Conservation (phyloP, 208 protist genomes). For the Eutreptiella sp. region DNA sequence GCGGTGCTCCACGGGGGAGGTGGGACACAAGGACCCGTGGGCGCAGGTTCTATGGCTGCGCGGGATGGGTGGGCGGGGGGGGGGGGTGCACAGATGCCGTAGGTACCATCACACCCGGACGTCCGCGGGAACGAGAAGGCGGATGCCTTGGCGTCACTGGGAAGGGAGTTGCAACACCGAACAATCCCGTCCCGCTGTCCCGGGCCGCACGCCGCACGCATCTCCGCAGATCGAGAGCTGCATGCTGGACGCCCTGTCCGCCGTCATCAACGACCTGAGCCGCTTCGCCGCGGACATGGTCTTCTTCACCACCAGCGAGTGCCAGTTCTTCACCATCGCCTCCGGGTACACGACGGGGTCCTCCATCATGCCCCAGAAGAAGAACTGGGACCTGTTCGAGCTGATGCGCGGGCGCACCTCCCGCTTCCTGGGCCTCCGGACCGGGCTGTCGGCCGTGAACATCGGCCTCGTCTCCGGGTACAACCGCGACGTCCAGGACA, state of each 20-base stretch:
- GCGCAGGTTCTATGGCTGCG: too few species aligned
- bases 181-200: too few species aligned
- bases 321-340: conserved; percentile 47
- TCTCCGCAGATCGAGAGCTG: conserved; percentile 9
- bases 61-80: too few species aligned
- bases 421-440: conserved; percentile 40
- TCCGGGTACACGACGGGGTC: conserved; percentile 58
- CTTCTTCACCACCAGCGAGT: conserved; percentile 52
- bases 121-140: too few species aligned
- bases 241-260: conserved; percentile 14
- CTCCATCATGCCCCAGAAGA: conserved; percentile 72
- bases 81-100: too few species aligned
- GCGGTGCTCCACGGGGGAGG: too few species aligned
- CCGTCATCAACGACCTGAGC: conserved; percentile 43
- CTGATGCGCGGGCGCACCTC: conserved; percentile 55
- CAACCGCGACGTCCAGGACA: conserved; percentile 62
- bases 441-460: conserved; percentile 38
- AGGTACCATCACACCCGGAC: too few species aligned
- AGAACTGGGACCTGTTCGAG: conserved; percentile 63
- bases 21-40: too few species aligned
- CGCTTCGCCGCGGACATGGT: conserved; percentile 58
- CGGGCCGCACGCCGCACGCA: too few species aligned
- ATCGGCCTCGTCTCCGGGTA: conserved; percentile 57
- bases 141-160: too few species aligned
- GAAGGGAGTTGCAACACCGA: too few species aligned